These are phyloP conservation scores for Neurospora hispaniola DNA, from an alignment of 495 filamentous ascomycete species.

Conservation along the genomic window DNA sequence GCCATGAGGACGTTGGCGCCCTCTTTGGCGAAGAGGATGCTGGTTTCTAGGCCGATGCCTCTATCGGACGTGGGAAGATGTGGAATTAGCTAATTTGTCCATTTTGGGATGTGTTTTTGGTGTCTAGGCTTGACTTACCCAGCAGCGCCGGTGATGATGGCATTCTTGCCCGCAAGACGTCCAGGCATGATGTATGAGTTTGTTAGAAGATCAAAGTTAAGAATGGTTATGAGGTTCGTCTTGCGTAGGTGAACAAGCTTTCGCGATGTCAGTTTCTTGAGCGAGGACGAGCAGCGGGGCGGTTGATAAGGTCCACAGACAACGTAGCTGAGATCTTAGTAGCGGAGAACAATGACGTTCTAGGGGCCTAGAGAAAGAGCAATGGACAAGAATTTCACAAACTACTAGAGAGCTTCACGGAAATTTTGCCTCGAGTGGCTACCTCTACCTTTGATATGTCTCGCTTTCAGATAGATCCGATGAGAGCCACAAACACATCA, in stretches of 20 bases:
- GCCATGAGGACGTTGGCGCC: constrained; percentile 79
- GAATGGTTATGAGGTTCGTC: not conserved
- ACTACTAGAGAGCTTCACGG: too few relatives aligned
- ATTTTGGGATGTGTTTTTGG: not conserved
- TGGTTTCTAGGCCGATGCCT: constrained; percentile 92
- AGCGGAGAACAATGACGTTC: too few relatives aligned
- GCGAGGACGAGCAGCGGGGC: not conserved
- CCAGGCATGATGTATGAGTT: constrained; percentile 24
- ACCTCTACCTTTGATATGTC: too few relatives aligned
- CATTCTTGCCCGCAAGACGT: constrained; percentile 83
- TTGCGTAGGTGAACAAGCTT: not conserved
- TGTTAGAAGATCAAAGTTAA: not conserved
- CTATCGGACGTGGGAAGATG: constrained; percentile 30
- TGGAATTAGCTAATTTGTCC: constrained; percentile 2
- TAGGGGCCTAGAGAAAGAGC: too few relatives aligned
- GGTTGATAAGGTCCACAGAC: not conserved
- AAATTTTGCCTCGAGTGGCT: too few relatives aligned
- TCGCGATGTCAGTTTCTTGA: too few relatives aligned
- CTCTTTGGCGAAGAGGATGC: constrained; percentile 83
- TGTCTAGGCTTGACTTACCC: constrained; percentile 47
- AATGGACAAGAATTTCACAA: too few relatives aligned
- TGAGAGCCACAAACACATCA: not conserved
- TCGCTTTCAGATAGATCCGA: too few relatives aligned
- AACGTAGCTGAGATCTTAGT: not conserved
- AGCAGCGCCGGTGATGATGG: constrained; percentile 84